Percentiles rank a stretch among this genome's conserved stretches.
Evolutionary conservation across 257 asterid species (phyloP).

Genomic region (Nicotiana tabacum): DNA sequence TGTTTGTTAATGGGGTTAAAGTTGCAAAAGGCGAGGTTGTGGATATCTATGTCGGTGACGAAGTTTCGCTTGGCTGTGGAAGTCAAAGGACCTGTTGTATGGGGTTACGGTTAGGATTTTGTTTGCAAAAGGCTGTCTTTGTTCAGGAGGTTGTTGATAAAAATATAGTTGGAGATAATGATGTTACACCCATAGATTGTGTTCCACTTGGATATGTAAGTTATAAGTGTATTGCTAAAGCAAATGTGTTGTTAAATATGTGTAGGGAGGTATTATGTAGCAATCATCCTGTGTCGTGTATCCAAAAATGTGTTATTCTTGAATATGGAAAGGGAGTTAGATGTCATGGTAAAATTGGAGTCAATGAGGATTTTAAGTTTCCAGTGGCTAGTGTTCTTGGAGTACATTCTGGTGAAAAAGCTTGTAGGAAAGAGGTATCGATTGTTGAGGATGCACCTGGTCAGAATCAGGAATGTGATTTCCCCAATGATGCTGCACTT

Average conservation of each 20-base stretch:
- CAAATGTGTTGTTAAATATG: conserved; percentile 36
- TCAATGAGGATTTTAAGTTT: conserved; percentile 19
- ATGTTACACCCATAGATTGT: conserved; percentile 7
- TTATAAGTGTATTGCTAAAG: conserved; percentile 31
- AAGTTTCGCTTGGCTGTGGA: conserved; percentile 50
- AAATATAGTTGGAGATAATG: conserved; percentile 19
- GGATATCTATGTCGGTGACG: conserved; percentile 61
- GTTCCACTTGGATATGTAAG: conserved; percentile 15
- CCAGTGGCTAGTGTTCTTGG: conserved; percentile 18
- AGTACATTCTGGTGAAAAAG: conserved; percentile 25
- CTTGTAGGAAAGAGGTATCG: conserved; percentile 36
- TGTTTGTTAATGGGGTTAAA: conserved; percentile 55
- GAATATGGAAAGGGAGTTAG: conserved; percentile 18
- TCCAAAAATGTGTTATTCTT: conserved; percentile 32
- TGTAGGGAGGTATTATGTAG: conserved; percentile 68
- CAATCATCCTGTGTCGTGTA: conserved; percentile 55
- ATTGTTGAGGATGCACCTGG: conserved; percentile 29
- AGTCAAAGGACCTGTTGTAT: conserved; percentile 27
- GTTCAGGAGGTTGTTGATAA: conserved; percentile 47
- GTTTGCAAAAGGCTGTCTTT: conserved; percentile 45
- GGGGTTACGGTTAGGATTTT: conserved; percentile 48
- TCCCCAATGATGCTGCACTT: conserved; percentile 21
- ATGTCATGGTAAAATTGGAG: conserved; percentile 14
- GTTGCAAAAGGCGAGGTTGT: conserved; percentile 35
- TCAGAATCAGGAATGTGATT: conserved; percentile 17